phyloP scores from a whole-genome alignment of 2,329 filamentous ascomycete species.

The Aspergillus aculeatinus region DNA sequence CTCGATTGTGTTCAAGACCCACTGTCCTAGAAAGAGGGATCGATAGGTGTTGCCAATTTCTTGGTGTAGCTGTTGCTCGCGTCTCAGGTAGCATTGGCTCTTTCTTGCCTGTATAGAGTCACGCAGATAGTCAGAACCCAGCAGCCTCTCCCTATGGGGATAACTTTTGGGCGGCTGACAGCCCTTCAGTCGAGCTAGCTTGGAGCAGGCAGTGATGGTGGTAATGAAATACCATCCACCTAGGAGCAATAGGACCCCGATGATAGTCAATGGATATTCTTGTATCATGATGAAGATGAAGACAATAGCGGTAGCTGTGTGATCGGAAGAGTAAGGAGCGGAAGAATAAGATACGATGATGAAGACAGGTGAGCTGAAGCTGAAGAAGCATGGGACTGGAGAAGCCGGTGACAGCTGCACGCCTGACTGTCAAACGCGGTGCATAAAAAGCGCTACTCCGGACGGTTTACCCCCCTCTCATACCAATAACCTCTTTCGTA shows the following conservation, averaged over 20 bases:
- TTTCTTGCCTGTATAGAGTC: background rate
- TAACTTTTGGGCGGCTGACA: background rate
- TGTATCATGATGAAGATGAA: background rate
- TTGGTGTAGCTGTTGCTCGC: background rate
- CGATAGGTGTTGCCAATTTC: background rate
- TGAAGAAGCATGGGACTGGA: background rate
- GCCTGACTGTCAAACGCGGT: background rate
- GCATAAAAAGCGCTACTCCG: background rate
- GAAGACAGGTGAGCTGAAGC: background rate
- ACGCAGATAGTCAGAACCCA: background rate
- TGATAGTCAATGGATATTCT: background rate
- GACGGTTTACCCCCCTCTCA: background rate
- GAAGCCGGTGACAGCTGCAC: background rate
- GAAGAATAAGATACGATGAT: background rate
- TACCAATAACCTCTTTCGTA: background rate
- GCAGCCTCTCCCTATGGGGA: background rate
- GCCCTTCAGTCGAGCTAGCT: background rate
- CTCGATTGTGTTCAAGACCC: conserved; percentile 5
- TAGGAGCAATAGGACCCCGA: background rate
- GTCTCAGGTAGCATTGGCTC: background rate
- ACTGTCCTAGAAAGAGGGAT: background rate
- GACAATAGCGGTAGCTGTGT: background rate
- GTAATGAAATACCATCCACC: background rate
- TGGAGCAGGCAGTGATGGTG: background rate
- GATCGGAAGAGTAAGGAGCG: background rate